Percentiles rank a stretch among this genome's conserved stretches.
phyloP scores from a whole-genome alignment of 2,329 filamentous ascomycete genomes.

The Penicillium sp. region DNA sequence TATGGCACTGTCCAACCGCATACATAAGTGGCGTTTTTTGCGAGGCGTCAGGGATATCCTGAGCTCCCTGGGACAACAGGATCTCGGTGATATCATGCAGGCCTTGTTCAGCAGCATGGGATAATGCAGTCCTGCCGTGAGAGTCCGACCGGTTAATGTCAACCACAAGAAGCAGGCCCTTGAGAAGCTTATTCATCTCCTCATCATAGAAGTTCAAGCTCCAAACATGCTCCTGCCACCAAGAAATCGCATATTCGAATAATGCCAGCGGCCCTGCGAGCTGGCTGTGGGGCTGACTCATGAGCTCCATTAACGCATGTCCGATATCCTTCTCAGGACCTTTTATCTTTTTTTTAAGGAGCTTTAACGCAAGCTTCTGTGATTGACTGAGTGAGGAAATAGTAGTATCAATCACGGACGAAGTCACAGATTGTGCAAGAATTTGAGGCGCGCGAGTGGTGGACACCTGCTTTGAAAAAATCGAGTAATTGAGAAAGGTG shows the following conservation, averaged over 20 bases:
- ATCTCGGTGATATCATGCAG: not conserved
- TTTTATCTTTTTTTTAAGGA: no score
- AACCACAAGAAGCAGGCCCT: not conserved
- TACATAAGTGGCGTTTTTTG: not conserved
- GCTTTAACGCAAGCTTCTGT: no score
- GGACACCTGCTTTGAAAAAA: no score
- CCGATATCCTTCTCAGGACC: not conserved
- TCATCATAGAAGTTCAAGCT: not conserved
- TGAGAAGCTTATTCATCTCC: not conserved
- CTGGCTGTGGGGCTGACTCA: not conserved
- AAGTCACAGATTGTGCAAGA: no score
- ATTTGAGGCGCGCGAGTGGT: no score
- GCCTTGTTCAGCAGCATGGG: not conserved
- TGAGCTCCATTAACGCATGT: not conserved
- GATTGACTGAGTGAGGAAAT: no score
- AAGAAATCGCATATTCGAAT: not conserved
- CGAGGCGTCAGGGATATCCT: not conserved
- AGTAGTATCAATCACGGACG: no score
- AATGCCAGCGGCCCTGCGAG: not conserved
- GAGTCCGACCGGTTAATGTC: not conserved
- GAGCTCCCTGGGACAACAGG: not conserved
- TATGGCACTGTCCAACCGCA: not conserved
- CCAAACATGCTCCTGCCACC: constrained; percentile 1
- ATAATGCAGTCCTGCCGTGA: not conserved
- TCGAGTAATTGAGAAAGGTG: no score